Conservation (phyloP, 352 stramenopile species). For the Globisporangium middletonii region DNA sequence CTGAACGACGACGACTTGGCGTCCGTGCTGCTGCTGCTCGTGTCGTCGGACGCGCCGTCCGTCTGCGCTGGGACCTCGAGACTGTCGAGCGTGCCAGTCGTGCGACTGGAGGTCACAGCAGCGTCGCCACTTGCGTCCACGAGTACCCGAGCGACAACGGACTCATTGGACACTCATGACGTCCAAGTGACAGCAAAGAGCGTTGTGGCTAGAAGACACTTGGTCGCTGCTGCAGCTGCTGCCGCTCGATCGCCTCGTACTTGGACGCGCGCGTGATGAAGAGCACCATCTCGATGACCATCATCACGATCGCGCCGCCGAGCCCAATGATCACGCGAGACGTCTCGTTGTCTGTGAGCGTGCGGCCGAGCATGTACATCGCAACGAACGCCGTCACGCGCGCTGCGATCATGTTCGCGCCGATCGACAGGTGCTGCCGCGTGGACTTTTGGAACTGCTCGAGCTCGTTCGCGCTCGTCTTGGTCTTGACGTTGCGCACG, state of each 20-base stretch:
- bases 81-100: not conserved
- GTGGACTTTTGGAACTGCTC: conserved; percentile 55
- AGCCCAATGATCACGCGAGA: conserved; percentile 62
- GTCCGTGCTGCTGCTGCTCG: not conserved
- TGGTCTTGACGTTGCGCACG: conserved; percentile 60
- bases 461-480: conserved; percentile 39
- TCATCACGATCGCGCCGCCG: conserved; percentile 74
- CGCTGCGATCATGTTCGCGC: conserved; percentile 81
- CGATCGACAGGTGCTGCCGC: conserved; percentile 74
- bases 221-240: conserved; percentile 28
- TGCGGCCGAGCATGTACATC: conserved; percentile 65
- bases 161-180: no score
- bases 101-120: not conserved
- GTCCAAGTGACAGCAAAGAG: no score
- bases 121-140: not conserved
- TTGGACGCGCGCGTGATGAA: conserved; percentile 76
- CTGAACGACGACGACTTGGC: conserved; percentile 19
- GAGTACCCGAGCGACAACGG: no score
- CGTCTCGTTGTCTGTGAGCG: conserved; percentile 70
- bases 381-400: conserved; percentile 77
- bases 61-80: conserved; percentile 1
- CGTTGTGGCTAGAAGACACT: conserved; percentile 21
- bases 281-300: conserved; percentile 85
- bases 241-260: conserved; percentile 48
- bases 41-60: conserved; percentile 10